Evolutionary conservation across 768 basidiomycete species (phyloP).

Genomic region (Lanmaoa pseudosensibilis): DNA sequence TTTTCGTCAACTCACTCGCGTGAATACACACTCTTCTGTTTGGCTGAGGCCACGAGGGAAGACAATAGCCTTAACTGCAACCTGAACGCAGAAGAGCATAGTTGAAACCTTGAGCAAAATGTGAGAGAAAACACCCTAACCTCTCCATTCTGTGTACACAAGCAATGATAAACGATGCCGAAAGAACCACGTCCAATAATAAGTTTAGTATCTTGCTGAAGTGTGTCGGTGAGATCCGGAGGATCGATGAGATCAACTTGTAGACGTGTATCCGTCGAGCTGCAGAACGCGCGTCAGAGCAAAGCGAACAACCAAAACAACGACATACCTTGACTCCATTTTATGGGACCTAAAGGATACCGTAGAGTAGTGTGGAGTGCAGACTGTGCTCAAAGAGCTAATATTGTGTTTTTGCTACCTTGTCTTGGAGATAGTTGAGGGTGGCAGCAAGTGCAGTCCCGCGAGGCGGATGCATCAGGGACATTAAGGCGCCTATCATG

Average conservation of each 20-base stretch:
- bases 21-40: neutral
- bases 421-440: neutral
- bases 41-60: neutral
- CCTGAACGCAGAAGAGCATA: neutral
- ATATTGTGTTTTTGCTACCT: neutral
- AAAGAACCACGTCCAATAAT: neutral
- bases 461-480: too few species aligned
- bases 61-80: conserved; percentile 3
- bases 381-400: neutral
- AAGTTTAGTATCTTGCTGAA: neutral
- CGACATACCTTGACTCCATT: neutral
- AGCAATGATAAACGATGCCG: neutral
- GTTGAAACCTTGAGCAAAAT: neutral
- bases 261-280: neutral
- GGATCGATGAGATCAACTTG: neutral
- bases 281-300: neutral
- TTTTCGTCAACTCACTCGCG: neutral
- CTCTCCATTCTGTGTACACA: neutral
- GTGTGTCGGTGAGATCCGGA: conserved; percentile 2
- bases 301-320: neutral
- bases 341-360: neutral
- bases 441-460: neutral
- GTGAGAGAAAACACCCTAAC: neutral
- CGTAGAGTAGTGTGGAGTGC: neutral
- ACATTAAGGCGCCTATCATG: neutral